Conservation (phyloP, 2,329 filamentous ascomycete species). For the Alternaria tenuissima region DNA sequence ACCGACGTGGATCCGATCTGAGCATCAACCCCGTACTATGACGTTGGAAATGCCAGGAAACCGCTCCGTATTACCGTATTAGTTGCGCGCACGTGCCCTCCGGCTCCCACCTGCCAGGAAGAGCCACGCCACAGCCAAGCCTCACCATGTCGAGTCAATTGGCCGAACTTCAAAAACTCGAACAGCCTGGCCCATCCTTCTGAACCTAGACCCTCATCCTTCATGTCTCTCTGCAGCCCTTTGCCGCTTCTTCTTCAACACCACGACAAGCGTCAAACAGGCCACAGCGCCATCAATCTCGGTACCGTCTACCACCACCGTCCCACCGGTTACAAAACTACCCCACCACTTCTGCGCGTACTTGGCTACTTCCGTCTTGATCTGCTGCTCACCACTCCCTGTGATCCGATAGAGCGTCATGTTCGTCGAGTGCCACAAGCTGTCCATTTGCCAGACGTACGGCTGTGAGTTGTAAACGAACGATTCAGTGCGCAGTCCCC, state of each 20-base stretch:
- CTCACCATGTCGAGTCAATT: neutral
- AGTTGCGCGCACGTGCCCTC: neutral
- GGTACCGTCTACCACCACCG: constrained; percentile 30
- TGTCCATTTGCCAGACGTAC: constrained; percentile 34
- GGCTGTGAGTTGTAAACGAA: constrained; percentile 28
- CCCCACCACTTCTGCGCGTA: constrained; percentile 40
- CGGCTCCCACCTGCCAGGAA: constrained; percentile 1
- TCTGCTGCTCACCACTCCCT: constrained; percentile 22
- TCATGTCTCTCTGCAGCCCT: constrained; percentile 17
- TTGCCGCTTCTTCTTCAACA: constrained; percentile 42
- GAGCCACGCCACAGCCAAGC: constrained; percentile 5
- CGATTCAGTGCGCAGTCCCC: constrained; percentile 26
- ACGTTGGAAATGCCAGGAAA: constrained; percentile 14
- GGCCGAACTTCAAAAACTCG: neutral
- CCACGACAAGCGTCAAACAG: constrained; percentile 28
- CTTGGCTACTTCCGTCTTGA: constrained; percentile 30
- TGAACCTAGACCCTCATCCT: neutral
- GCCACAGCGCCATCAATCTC: constrained; percentile 28
- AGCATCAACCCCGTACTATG: constrained; percentile 17
- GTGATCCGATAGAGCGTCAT: constrained; percentile 35
- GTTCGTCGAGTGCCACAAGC: constrained; percentile 25
- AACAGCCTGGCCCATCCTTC: neutral
- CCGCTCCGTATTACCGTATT: constrained; percentile 6
- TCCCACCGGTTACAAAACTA: constrained; percentile 29
- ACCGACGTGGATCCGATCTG: constrained; percentile 16